These are phyloP conservation scores for Picea glauca DNA, from an alignment of 75 land plant species.

Conservation along the genomic window DNA sequence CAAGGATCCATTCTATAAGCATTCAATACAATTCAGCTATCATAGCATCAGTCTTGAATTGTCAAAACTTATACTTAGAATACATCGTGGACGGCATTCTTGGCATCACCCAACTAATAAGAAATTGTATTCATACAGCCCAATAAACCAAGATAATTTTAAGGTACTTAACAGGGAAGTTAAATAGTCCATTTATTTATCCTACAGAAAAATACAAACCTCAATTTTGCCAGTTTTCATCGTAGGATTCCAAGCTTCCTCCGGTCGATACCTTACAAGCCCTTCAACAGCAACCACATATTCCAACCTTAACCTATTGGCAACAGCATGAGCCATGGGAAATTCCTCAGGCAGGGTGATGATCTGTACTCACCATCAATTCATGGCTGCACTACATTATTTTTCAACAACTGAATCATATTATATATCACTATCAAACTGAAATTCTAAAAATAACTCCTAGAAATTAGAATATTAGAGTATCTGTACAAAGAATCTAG, in stretches of 20 bases:
- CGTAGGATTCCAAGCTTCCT: conserved; percentile 67
- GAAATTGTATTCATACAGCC: background rate
- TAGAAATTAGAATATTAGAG: background rate
- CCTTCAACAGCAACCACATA: conserved; percentile 91
- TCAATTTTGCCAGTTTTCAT: conserved; percentile 90
- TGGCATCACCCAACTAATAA: too few relatives aligned
- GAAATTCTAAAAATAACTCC: too few relatives aligned
- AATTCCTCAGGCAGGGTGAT: conserved; percentile 74
- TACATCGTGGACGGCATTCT: too few relatives aligned
- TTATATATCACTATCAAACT: background rate
- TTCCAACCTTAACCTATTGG: conserved; percentile 71
- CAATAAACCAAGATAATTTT: background rate
- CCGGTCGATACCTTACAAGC: conserved; percentile 66
- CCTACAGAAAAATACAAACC: conserved; percentile 32
- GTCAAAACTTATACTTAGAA: too few relatives aligned
- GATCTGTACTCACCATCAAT: conserved; percentile 33
- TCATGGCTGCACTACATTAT: conserved; percentile 2
- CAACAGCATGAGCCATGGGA: conserved; percentile 60
- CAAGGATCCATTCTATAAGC: too few relatives aligned
- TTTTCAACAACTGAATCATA: background rate
- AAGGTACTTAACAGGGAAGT: background rate
- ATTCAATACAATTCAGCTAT: too few relatives aligned
- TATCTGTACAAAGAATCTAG: background rate
- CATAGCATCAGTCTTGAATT: too few relatives aligned
- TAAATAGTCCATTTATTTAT: background rate